Conservation (phyloP, 2,329 filamentous ascomycete genomes). For the Penicillium paneum region DNA sequence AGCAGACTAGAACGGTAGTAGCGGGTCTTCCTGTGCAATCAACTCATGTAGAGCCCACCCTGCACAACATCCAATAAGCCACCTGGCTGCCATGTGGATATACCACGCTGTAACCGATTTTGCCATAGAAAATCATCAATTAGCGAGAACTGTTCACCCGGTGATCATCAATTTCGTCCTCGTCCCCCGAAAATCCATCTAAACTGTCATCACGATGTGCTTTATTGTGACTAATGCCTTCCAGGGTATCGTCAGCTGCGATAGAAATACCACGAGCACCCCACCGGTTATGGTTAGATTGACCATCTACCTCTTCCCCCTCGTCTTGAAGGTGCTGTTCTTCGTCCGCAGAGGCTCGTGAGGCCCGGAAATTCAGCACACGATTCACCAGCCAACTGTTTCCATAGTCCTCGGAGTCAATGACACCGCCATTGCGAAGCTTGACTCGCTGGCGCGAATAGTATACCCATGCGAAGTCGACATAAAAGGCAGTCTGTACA, state of each 20-base stretch:
- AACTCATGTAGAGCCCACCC: neutral
- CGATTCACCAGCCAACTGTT: constrained; percentile 79
- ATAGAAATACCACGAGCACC: constrained; percentile 58
- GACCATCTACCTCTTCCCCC: constrained; percentile 26
- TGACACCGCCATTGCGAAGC: constrained; percentile 79
- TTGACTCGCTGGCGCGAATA: constrained; percentile 91
- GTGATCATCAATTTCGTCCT: constrained; percentile 4
- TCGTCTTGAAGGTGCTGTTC: constrained; percentile 36
- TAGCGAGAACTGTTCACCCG: neutral
- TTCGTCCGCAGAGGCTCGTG: constrained; percentile 36
- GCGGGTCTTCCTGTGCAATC: constrained; percentile 6
- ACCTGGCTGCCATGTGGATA: neutral
- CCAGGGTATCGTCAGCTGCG: constrained; percentile 54
- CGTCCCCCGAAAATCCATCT: constrained; percentile 12
- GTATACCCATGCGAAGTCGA: constrained; percentile 97
- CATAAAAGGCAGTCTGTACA: constrained; percentile 82
- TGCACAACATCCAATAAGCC: neutral
- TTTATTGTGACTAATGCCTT: constrained; percentile 19
- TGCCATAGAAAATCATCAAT: neutral
- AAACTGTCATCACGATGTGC: constrained; percentile 8
- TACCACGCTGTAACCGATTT: neutral
- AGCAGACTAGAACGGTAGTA: neutral
- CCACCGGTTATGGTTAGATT: constrained; percentile 49
- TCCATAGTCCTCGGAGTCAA: constrained; percentile 83
- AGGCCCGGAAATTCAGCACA: constrained; percentile 60